Conservation (phyloP, 352 stramenopile species). For the Pythium vanterpoolii region DNA sequence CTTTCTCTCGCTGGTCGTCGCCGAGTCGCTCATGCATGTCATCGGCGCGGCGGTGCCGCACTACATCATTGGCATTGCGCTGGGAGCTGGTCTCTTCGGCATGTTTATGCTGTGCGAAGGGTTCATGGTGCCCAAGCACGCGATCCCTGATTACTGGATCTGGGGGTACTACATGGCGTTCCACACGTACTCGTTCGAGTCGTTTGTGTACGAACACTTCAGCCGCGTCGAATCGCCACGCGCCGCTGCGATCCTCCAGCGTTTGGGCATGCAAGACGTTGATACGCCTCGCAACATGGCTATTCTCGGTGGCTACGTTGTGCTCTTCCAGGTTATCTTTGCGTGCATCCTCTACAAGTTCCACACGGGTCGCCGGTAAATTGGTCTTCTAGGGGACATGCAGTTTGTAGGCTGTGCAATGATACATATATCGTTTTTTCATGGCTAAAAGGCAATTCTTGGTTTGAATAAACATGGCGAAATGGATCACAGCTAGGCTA, state of each 20-base stretch:
- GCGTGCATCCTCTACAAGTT: conserved; percentile 44
- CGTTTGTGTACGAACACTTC: conserved; percentile 55
- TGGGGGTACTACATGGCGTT: conserved; percentile 62
- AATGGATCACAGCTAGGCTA: too few relatives aligned
- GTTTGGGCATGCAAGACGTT: conserved; percentile 27
- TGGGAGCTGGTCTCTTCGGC: conserved; percentile 75
- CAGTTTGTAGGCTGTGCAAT: too few relatives aligned
- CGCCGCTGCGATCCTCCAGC: conserved; percentile 21
- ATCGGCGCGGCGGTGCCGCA: conserved; percentile 75
- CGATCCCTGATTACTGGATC: conserved; percentile 44
- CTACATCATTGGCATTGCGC: conserved; percentile 86
- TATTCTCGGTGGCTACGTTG: conserved; percentile 24
- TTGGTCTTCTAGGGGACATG: too few relatives aligned
- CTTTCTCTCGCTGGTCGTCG: conserved; percentile 68
- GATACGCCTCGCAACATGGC: conserved; percentile 27
- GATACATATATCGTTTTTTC: too few relatives aligned
- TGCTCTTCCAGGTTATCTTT: conserved; percentile 37
- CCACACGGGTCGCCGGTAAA: too few relatives aligned
- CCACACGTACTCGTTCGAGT: conserved; percentile 54
- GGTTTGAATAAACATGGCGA: too few relatives aligned
- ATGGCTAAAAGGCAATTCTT: too few relatives aligned
- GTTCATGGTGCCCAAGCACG: conserved; percentile 79
- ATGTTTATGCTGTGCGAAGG: conserved; percentile 88
- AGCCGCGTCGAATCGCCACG: background rate
- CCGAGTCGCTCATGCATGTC: conserved; percentile 81